Base-by-base conservation (phyloP, 768 basidiomycete genomes). In the Leccinum broughii region DNA sequence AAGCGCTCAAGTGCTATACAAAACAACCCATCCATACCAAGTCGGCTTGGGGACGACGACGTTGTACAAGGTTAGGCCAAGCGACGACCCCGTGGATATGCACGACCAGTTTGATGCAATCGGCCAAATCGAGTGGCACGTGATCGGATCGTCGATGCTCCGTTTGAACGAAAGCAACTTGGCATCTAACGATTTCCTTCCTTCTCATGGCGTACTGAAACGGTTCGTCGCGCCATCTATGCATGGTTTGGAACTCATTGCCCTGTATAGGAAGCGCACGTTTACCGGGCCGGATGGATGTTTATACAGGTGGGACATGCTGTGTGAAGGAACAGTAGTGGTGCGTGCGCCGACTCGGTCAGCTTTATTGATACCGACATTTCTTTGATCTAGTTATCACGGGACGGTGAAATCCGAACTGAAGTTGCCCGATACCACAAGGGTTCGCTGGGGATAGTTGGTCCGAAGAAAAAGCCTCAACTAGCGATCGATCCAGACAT, bases 101-200 rank as follows among this genome's bases (percentile, higher is more conserved):
- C 66, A 24, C 5, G 73, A 75, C 58, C 68, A 69, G 1, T 75
- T 76, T 56, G 69, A 66, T 0, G 56, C 54, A 3, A 65, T 79
- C 4, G 79, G 71, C 7, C 61, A 71, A 55, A 76, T 80, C 1
- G 70, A 77, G 13, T 77, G 76, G 72, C 70, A 64, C n/a, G 1
- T 66, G 0, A 34, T 76, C 5, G 65, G 65, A 15, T 69, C 76
- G 0, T 70, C 75, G 4, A 69, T 61, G 30, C 63, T 80, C 35
- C 67, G 66, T 2, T 71, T 75, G 34, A 60, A 68, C 6, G 75
- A 68, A 2, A 48, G 60, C 14, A 70, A 69, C 17, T 59, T 73
- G 50, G 54, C 64, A n/a, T 68, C 73, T 2, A 60, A 61, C 26
- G 58, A 64, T 0, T 77, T 72, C 51, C 60, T 72, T 51, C 63